Conservation (phyloP, 106 monocot species). For the Posidonia australis region DNA sequence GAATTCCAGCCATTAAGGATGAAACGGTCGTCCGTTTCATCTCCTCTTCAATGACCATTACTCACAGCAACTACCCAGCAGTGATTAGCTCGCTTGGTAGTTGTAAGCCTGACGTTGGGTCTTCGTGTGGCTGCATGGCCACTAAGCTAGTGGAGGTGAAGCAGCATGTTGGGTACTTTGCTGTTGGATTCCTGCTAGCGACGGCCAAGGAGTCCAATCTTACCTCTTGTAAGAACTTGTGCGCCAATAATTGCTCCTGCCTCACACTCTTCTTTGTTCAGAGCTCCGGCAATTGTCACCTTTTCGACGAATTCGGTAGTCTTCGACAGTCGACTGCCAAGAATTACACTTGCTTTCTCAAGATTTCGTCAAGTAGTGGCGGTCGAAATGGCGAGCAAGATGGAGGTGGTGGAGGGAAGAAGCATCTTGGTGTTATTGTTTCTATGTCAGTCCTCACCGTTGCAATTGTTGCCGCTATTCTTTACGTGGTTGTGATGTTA, state of each 20-base stretch:
- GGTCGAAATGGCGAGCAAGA: constrained; percentile 7
- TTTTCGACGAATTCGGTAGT: constrained; percentile 62
- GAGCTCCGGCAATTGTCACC: constrained; percentile 33
- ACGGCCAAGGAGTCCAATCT: constrained; percentile 15
- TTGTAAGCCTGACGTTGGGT: constrained; percentile 27
- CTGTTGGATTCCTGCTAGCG: constrained; percentile 28
- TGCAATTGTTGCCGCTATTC: constrained; percentile 26
- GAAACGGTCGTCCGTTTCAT: no score
- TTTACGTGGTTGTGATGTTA: constrained; percentile 20
- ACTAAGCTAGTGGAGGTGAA: constrained; percentile 33
- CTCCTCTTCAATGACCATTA: no score
- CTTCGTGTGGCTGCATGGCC: constrained; percentile 18
- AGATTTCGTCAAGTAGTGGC: constrained; percentile 21
- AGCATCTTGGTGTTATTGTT: constrained; percentile 19
- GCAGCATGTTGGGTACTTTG: constrained; percentile 58
- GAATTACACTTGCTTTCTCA: constrained; percentile 29
- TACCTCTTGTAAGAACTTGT: constrained; percentile 31
- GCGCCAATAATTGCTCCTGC: constrained; percentile 63
- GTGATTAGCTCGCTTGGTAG: constrained; percentile 15
- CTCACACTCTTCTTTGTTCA: constrained; percentile 39
- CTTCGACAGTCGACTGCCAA: constrained; percentile 14
- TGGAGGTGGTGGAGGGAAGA: neutral
- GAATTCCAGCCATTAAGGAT: no score
- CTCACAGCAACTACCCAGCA: constrained; percentile 50
- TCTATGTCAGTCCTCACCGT: constrained; percentile 31